Conservation (phyloP, 306 rosid genomes). For the Alnus glutinosa region DNA sequence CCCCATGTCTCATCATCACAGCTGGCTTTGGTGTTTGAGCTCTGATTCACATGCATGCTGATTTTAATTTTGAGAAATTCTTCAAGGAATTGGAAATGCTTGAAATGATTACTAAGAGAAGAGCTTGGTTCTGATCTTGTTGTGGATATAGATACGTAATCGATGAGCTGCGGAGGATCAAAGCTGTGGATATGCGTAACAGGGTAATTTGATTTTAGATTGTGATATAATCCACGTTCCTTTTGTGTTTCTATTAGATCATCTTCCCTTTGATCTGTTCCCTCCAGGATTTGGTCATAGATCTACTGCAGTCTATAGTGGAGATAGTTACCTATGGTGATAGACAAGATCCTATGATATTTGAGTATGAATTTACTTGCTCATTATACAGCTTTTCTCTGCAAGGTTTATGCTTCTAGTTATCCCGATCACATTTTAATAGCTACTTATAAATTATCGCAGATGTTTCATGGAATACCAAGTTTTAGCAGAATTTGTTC, state of each 20-base stretch:
- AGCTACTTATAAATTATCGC: constrained; percentile 30
- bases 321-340: constrained; percentile 86
- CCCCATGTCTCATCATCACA: neutral
- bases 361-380: constrained; percentile 56
- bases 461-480: constrained; percentile 90
- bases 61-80: neutral
- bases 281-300: constrained; percentile 69
- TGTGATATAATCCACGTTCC: neutral
- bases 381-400: constrained; percentile 10
- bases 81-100: neutral
- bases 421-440: constrained; percentile 11
- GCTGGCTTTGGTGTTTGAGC: neutral
- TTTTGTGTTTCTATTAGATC: neutral
- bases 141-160: constrained; percentile 26
- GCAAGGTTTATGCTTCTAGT: constrained; percentile 15
- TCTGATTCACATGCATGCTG: neutral
- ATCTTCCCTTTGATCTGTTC: constrained; percentile 5
- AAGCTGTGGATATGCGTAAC: constrained; percentile 41
- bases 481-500: constrained; percentile 76
- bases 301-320: constrained; percentile 73
- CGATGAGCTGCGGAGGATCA: constrained; percentile 36
- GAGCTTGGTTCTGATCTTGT: neutral
- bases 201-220: constrained; percentile 31
- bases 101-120: neutral
- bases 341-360: constrained; percentile 73